Evolutionary conservation across 176 grass and related monocot species (phyloP).

Genomic region (Avena insularis): DNA sequence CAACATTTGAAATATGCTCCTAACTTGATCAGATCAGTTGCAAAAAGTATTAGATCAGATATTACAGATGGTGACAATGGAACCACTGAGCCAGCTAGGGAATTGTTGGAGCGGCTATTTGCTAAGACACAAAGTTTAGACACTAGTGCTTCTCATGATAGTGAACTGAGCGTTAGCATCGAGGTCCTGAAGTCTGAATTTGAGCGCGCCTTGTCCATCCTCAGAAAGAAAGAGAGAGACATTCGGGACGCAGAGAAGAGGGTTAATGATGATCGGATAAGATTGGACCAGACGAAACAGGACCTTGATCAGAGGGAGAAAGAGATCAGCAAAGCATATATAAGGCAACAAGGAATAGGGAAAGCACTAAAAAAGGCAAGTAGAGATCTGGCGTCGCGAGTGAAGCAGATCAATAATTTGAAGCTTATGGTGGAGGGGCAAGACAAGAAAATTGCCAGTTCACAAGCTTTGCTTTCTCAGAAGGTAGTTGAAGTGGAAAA

Average conservation of each 20-base stretch:
- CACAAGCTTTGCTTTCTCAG: slow-evolving; percentile 58
- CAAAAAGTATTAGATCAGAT: slow-evolving; percentile 49
- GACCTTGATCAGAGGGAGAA: slow-evolving; percentile 69
- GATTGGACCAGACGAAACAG: slow-evolving; percentile 66
- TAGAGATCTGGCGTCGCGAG: slow-evolving; percentile 62
- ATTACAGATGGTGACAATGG: slow-evolving; percentile 61
- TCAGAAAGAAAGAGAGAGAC: slow-evolving; percentile 69
- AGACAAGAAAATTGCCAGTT: slow-evolving; percentile 58
- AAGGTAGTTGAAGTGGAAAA: slow-evolving; percentile 71
- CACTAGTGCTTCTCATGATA: slow-evolving; percentile 43
- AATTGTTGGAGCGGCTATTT: slow-evolving; percentile 72
- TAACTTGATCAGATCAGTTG: slow-evolving; percentile 52
- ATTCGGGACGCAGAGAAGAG: slow-evolving; percentile 61
- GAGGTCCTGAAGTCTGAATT: slow-evolving; percentile 75
- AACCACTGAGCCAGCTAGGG: slow-evolving; percentile 60
- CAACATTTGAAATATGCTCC: slow-evolving; percentile 52
- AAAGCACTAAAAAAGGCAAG: slow-evolving; percentile 64
- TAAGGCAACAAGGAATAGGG: slow-evolving; percentile 72
- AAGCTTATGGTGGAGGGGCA: slow-evolving; percentile 64
- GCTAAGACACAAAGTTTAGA: slow-evolving; percentile 66
- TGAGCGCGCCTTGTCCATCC: slow-evolving; percentile 62
- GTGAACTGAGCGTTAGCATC: slow-evolving; percentile 61
- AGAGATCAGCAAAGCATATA: slow-evolving; percentile 62
- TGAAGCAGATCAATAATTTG: slow-evolving; percentile 70
- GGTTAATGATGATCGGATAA: slow-evolving; percentile 59